Conservation (phyloP, 1,284 basidiomycete genomes). For the Boletus subluridellus region DNA sequence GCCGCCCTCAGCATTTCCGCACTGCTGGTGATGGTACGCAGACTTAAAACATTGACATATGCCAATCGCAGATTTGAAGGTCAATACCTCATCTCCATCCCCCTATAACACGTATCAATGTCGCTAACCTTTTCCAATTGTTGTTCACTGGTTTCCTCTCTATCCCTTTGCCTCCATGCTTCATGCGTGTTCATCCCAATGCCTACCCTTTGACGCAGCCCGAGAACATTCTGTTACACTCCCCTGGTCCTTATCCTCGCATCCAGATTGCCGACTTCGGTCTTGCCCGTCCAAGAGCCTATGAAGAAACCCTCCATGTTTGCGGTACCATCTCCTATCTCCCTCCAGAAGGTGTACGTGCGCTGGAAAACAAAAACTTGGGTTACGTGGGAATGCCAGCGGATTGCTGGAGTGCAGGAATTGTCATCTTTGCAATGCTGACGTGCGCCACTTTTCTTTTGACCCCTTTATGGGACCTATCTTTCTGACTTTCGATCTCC, state of each 20-base stretch:
- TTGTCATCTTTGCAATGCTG: constrained; percentile 77
- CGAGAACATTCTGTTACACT: constrained; percentile 78
- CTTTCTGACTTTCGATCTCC: background rate
- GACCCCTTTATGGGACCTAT: background rate
- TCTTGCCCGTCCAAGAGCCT: constrained; percentile 72
- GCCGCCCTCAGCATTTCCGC: background rate
- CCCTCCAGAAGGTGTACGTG: constrained; percentile 79
- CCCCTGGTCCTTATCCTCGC: constrained; percentile 74
- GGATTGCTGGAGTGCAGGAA: constrained; percentile 81
- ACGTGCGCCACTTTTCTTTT: constrained; percentile 47
- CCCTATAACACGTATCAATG: background rate
- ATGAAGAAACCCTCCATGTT: constrained; percentile 75
- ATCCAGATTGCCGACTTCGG: constrained; percentile 86
- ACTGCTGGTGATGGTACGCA: background rate
- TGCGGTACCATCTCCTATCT: constrained; percentile 81
- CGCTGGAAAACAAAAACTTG: constrained; percentile 64
- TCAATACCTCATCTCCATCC: constrained; percentile 21
- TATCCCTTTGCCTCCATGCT: background rate
- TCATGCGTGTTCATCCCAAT: background rate
- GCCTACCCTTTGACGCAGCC: constrained; percentile 46
- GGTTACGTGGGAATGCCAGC: constrained; percentile 76
- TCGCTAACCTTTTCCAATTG: background rate
- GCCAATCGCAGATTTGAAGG: constrained; percentile 65
- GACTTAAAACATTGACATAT: constrained; percentile 2
- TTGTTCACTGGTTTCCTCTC: background rate